Evolutionary conservation across 139 green algal genomes (phyloP), one percentile per base, ranked within the genome.

Genomic region (Tetraselmis chui): DNA sequence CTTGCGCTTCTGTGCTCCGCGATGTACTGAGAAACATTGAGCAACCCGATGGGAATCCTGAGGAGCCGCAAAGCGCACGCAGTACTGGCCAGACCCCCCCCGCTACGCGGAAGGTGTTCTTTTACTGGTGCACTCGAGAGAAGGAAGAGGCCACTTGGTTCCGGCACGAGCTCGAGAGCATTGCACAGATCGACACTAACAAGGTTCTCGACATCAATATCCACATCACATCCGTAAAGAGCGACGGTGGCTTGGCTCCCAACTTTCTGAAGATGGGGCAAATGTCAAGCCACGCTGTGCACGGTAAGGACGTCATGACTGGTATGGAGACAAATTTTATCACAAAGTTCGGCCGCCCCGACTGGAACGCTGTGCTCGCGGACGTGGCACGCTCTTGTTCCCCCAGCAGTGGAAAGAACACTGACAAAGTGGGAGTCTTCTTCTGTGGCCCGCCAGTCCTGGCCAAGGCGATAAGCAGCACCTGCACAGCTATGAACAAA

Each of bases 1-100:
- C 83, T 0, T 82, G 86, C 24, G 84, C 76, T 2, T 83, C 81
- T 29, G 84, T 87, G 23, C 32, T 87, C 59, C 83, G 76, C 77
- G 32, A 83, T 30, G 23, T 85, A 22, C 30, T 85, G 31, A 32
- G 83, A 31, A 79, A 59, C 24, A 83, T 84, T 29, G 11, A 76
- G 31, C 80, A 79, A 5, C 30, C 80, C 76, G 59, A 27, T 83
- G 79, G n/a, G 18, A 59, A 28, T n/a, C 28, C 27, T 84, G 32
- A 24, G 80, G 80, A 1, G 58, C 11, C 18, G 25, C 22, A 11
- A 23, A 30, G 27, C 28, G 75, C 18, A 23, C 27, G 75, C 75
- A 32, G 75, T 5, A 22, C 25, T 5, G 75, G 2, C 18, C 28
- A 30, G 28, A 23, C 28, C 28, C 27, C 75, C 5, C 18, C 2